Conservation (phyloP, 2,329 filamentous ascomycete species). For the Conoideocrella luteorostrata region DNA sequence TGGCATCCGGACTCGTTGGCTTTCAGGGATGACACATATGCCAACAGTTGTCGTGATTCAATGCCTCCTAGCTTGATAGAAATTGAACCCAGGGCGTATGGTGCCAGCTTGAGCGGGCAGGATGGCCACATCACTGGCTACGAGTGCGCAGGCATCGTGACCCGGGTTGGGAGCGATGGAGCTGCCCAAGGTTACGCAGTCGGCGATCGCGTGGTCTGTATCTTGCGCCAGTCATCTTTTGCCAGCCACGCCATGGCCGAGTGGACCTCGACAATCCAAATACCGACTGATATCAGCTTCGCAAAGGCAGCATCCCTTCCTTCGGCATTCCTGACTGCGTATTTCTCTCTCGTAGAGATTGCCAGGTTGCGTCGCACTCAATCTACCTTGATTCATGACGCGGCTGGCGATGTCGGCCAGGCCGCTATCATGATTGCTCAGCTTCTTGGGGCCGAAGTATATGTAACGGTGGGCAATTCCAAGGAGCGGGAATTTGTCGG, state of each 20-base stretch:
- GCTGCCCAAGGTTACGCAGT: neutral
- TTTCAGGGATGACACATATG: neutral
- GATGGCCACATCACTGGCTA: neutral
- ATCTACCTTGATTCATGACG: slow-evolving; percentile 16
- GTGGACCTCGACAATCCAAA: neutral
- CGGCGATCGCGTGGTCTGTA: neutral
- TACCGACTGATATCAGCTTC: neutral
- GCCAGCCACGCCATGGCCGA: neutral
- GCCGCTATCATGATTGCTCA: slow-evolving; percentile 12
- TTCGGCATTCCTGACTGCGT: slow-evolving; percentile 17
- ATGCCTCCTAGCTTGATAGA: neutral
- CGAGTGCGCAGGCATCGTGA: neutral
- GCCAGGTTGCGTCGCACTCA: slow-evolving; percentile 18
- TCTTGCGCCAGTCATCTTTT: neutral
- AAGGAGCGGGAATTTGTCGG: slow-evolving; percentile 21
- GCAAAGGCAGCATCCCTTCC: slow-evolving; percentile 11
- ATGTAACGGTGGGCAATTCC: slow-evolving; percentile 19
- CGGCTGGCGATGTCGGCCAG: slow-evolving; percentile 15
- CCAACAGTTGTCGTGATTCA: neutral
- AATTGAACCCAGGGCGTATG: neutral
- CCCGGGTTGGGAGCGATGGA: neutral
- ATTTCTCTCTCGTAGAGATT: slow-evolving; percentile 17
- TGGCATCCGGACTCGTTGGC: neutral
- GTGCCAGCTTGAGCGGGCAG: neutral
- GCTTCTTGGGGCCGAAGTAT: slow-evolving; percentile 17